Percentiles rank a stretch among this genome's conserved stretches.
These are phyloP conservation scores for Schwanniomyces pseudopolymorphus DNA, from an alignment of 805 yeast species.

Conservation along the genomic window DNA sequence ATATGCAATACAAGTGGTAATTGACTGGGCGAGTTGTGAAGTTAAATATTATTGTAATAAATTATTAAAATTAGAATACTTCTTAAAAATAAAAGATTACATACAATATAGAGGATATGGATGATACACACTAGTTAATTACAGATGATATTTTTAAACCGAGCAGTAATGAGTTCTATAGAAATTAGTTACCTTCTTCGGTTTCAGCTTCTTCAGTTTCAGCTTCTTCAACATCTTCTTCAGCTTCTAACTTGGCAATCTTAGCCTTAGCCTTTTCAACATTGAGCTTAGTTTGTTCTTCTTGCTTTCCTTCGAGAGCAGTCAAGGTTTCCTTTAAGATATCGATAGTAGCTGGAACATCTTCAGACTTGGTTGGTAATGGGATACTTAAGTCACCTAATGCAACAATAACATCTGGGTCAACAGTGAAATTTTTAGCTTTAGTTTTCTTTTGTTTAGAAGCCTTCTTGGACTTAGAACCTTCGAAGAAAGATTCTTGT, in stretches of 20 bases:
- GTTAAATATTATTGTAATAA: background rate
- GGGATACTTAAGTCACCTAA: constrained; percentile 74
- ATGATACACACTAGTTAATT: background rate
- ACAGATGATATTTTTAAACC: background rate
- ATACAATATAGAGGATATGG: background rate
- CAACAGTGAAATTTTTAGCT: constrained; percentile 64
- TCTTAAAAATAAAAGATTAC: background rate
- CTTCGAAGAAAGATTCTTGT: constrained; percentile 57
- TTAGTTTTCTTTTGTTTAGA: constrained; percentile 54
- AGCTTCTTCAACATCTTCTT: constrained; percentile 35
- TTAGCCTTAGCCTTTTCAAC: constrained; percentile 75
- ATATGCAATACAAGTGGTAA: background rate
- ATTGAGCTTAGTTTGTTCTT: constrained; percentile 74
- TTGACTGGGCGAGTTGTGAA: no score
- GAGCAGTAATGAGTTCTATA: background rate
- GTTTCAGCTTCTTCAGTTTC: constrained; percentile 23
- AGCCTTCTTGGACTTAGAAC: constrained; percentile 34
- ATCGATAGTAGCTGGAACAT: constrained; percentile 62
- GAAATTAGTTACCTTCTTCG: constrained; percentile 6
- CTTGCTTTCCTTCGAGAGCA: constrained; percentile 70
- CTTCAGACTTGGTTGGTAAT: constrained; percentile 76
- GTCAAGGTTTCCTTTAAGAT: constrained; percentile 71
- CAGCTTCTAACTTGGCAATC: constrained; percentile 64
- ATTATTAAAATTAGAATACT: background rate
- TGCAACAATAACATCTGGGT: constrained; percentile 75